phyloP scores from a whole-genome alignment of 2,329 filamentous ascomycete genomes.

The Xylariaceae sp. region DNA sequence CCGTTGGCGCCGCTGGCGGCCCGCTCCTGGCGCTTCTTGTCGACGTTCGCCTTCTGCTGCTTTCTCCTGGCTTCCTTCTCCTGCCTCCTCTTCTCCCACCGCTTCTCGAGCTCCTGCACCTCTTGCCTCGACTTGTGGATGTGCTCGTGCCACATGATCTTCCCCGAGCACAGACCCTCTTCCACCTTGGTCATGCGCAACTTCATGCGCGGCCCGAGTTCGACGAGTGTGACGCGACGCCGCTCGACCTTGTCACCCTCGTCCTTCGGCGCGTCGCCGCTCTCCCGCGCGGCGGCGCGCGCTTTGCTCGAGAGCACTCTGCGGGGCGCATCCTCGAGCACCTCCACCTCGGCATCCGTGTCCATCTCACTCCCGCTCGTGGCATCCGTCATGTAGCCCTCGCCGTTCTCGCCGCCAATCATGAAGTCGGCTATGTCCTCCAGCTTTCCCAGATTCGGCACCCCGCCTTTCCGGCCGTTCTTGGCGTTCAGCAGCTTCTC shows the following conservation, averaged over 20 bases:
- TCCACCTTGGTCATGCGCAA: conserved; percentile 92
- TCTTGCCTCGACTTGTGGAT: conserved; percentile 78
- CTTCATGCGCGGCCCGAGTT: conserved; percentile 84
- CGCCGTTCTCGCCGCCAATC: conserved; percentile 68
- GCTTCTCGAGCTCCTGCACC: conserved; percentile 68
- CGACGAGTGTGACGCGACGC: conserved; percentile 82
- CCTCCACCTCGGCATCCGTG: conserved; percentile 91
- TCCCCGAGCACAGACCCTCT: conserved; percentile 82
- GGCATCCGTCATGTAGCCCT: conserved; percentile 78
- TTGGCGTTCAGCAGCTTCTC: conserved; percentile 64
- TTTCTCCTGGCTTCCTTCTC: conserved; percentile 78
- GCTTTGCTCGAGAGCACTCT: conserved; percentile 49
- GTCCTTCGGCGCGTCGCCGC: conserved; percentile 35
- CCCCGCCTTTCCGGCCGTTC: conserved; percentile 56
- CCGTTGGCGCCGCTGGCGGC: conserved; percentile 34
- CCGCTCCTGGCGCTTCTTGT: conserved; percentile 65
- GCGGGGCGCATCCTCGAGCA: conserved; percentile 57
- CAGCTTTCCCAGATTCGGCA: conserved; percentile 85
- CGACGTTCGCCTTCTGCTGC: conserved; percentile 83
- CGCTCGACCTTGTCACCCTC: conserved; percentile 61
- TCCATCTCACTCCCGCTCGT: conserved; percentile 87
- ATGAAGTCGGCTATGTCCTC: conserved; percentile 94
- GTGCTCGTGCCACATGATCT: conserved; percentile 96
- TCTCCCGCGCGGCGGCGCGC: conserved; percentile 37
- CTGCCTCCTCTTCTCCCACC: conserved; percentile 69